These are phyloP conservation scores for Samsoniella hepiali DNA, from an alignment of 2,329 filamentous ascomycete species.

Conservation along the genomic window DNA sequence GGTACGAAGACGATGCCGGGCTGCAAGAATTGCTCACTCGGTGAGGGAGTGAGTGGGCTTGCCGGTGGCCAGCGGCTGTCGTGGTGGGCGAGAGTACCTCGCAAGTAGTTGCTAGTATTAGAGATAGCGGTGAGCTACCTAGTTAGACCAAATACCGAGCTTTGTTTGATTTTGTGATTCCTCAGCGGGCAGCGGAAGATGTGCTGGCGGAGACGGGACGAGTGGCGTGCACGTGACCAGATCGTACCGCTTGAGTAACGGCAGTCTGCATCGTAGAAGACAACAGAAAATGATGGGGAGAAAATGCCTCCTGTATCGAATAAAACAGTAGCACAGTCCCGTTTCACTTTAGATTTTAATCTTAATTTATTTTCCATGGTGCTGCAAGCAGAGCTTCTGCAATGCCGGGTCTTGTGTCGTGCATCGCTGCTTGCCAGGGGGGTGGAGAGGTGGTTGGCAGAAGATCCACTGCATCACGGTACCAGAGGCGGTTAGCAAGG, in stretches of 20 bases:
- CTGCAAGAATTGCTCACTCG: conserved; percentile 22
- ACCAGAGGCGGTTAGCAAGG: not conserved
- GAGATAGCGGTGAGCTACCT: not conserved
- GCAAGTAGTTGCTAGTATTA: not conserved
- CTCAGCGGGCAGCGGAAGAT: too few species aligned
- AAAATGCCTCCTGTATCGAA: not conserved
- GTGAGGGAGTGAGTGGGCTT: not conserved
- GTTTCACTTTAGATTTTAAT: not conserved
- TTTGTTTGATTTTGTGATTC: too few species aligned
- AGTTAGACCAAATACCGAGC: too few species aligned
- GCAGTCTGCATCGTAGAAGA: not conserved
- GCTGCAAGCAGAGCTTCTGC: not conserved
- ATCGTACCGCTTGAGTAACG: not conserved
- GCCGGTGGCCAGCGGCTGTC: not conserved
- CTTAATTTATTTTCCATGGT: not conserved
- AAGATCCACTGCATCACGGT: not conserved
- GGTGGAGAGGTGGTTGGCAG: not conserved
- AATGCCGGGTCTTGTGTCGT: not conserved
- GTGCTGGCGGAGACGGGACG: too few species aligned
- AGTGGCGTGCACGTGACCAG: not conserved
- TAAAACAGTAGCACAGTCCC: not conserved
- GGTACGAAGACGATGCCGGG: conserved; percentile 31
- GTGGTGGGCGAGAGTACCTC: not conserved
- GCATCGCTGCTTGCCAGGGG: not conserved
- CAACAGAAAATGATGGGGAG: not conserved